These are phyloP conservation scores for Yamadazyma membranifaciens DNA, from an alignment of 1,139 yeast species.

Conservation along the genomic window DNA sequence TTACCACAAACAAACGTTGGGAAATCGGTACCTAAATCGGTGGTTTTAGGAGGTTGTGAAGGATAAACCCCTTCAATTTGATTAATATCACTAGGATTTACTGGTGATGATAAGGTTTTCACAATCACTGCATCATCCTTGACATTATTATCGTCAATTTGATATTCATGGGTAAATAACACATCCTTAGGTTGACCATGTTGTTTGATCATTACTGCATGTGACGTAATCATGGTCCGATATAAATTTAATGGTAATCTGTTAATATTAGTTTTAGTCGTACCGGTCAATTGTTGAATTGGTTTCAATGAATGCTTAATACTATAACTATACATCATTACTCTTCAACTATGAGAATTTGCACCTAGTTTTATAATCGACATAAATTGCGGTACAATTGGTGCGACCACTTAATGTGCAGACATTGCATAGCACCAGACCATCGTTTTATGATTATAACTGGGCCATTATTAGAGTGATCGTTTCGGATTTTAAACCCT, in stretches of 20 bases:
- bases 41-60: slow-evolving; percentile 33
- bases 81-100: slow-evolving; percentile 49
- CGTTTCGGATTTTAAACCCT: no score
- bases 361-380: no score
- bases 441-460: no score
- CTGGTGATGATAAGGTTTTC: slow-evolving; percentile 77
- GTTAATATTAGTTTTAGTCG: background rate
- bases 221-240: slow-evolving; percentile 50
- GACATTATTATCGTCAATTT: slow-evolving; percentile 46
- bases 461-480: no score
- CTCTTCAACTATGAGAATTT: no score
- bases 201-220: slow-evolving; percentile 54
- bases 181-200: slow-evolving; percentile 64
- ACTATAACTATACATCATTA: no score
- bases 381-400: no score
- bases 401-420: no score
- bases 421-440: no score
- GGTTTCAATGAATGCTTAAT: no score
- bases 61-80: slow-evolving; percentile 45
- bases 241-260: slow-evolving; percentile 10
- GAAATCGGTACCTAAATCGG: slow-evolving; percentile 29
- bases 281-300: background rate
- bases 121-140: slow-evolving; percentile 49
- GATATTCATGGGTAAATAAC: slow-evolving; percentile 50
- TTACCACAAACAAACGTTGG: slow-evolving; percentile 47